Evolutionary conservation across 164 flowering plant genomes (phyloP), one percentile per base, ranked within the genome.

Genomic region (Vitis rupestris): DNA sequence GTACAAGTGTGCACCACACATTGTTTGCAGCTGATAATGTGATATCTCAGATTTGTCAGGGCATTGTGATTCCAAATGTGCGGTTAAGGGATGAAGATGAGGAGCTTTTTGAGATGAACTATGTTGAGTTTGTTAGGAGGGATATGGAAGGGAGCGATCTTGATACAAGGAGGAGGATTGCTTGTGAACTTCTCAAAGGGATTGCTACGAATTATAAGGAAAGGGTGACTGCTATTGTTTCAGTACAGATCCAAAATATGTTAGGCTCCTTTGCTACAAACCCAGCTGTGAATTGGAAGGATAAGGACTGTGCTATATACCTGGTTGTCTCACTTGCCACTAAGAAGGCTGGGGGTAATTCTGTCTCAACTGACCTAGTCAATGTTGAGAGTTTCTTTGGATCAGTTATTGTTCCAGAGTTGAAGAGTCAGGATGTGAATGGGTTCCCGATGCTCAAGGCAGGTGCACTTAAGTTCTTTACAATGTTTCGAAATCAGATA

Each of bases 141-240:
- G 98, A 93, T 69, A 91, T 91, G 82, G 98, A 93, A 71, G 99
- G 98, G 48, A 95, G 98, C 77, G 98, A 93, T 81, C 75, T 88
- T 57, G 99, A 93, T 72, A 93, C 99, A 0, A 84, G 98, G 78
- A 87, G 99, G 83, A 88, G 98, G 74, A 89, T 90, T 70, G 96
- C 98, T 1, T 93, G 98, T 74, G 98, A 95, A 77, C 87, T 95
- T 62, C 90, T 93, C 4, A 95, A 95, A 73, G 98, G 97, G n/a
- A 81, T 91, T 64, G 96, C 90, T 0, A 82, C 86, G 6, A 81
- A 93, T 72, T 90, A 93, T 68, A 90, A 79, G 69, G 84, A 83
- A 8, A 84, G 85, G 76, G 89, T 93, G 9, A 82, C 78, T 9
- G 73, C 72, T n/a, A 83, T 88, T 68, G 86, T 93, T 61, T 84